Conservation (phyloP, 768 basidiomycete genomes). For the Dacryopinax spathularia region DNA sequence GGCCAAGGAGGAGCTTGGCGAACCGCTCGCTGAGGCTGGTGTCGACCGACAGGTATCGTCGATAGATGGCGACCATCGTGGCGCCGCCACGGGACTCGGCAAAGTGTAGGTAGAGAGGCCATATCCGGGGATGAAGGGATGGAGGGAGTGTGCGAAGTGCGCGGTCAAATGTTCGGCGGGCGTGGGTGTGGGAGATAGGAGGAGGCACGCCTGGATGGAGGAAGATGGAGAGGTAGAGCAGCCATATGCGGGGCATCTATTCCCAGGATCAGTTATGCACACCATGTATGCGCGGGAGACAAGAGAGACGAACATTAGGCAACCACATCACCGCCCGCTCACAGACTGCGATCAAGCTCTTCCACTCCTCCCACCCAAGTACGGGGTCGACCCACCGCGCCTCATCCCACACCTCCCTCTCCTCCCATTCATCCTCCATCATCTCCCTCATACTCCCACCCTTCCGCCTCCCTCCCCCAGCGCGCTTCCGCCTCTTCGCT, state of each 20-base stretch:
- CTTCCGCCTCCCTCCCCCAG: slow-evolving; percentile 73
- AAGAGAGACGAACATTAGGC: slow-evolving; percentile 53
- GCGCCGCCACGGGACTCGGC: slow-evolving; percentile 67
- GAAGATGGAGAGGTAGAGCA: slow-evolving; percentile 83
- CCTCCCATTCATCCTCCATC: slow-evolving; percentile 68
- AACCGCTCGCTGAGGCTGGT: slow-evolving; percentile 70
- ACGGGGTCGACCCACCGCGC: slow-evolving; percentile 56
- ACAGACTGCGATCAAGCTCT: slow-evolving; percentile 66
- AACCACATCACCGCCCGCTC: slow-evolving; percentile 93
- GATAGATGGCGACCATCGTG: slow-evolving; percentile 70
- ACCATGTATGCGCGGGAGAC: slow-evolving; percentile 4
- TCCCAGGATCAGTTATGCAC: not conserved
- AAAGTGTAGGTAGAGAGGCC: slow-evolving; percentile 88
- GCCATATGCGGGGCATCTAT: slow-evolving; percentile 86
- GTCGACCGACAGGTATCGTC: slow-evolving; percentile 75
- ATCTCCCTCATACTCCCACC: slow-evolving; percentile 82
- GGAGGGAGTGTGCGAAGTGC: slow-evolving; percentile 87
- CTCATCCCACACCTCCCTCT: slow-evolving; percentile 71
- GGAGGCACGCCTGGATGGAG: slow-evolving; percentile 81
- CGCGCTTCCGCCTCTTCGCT: slow-evolving; percentile 51
- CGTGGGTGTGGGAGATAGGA: slow-evolving; percentile 72
- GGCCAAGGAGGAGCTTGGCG: slow-evolving; percentile 44
- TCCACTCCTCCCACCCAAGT: slow-evolving; percentile 97
- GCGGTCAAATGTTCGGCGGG: slow-evolving; percentile 85
- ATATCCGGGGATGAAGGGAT: slow-evolving; percentile 79